Evolutionary conservation across 1,284 basidiomycete genomes (phyloP), one percentile per base, ranked within the genome.

Genomic region (Ustilago xerochloae): DNA sequence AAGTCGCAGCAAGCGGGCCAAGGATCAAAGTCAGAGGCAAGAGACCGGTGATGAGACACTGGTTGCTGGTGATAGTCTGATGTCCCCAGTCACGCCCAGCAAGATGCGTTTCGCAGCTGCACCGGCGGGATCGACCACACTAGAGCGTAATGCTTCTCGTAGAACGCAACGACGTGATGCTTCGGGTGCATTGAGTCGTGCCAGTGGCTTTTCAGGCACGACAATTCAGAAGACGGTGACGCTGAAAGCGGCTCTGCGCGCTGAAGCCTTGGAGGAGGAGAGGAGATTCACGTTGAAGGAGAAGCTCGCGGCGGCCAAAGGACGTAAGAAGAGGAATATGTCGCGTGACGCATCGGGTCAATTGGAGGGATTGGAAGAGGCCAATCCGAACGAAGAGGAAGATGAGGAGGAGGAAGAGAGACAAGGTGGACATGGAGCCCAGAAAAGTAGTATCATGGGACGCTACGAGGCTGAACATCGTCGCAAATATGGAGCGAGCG

Each of bases 261-360:
- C 79, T 4, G 79, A 81, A 38, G 77, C 79, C 15, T 46, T 81
- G 6, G 79, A 81, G 28, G 79, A 81, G 49, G 79, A 81, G 50
- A 47, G 74, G 15, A 43, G 76, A 12, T 26, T 70, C 8, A 56
- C 69, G 33, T 57, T 79, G 30, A 66, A 62, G 33, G 72, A 79
- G 49, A 47, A 49, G 33, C 58, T 79, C 20, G 50, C 63, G 22
- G 50, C 63, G 2, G 30, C 50, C 12, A 62, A 60, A 35, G 33
- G 41, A 0, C 59, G 72, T 39, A 71, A 63, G 54, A 61, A 65
- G 58, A 45, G 52, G 26, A 71, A 68, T 45, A 38, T 20, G 35
- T 54, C 59, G 1, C 43, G 61, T 10, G 57, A 67, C 30, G 71
- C 50, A 4, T 65, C 65, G 30, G 38, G 15, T 1, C 53, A 55